Evolutionary conservation across 1,139 yeast species (phyloP).

Genomic region (Waltiozyma sp.): DNA sequence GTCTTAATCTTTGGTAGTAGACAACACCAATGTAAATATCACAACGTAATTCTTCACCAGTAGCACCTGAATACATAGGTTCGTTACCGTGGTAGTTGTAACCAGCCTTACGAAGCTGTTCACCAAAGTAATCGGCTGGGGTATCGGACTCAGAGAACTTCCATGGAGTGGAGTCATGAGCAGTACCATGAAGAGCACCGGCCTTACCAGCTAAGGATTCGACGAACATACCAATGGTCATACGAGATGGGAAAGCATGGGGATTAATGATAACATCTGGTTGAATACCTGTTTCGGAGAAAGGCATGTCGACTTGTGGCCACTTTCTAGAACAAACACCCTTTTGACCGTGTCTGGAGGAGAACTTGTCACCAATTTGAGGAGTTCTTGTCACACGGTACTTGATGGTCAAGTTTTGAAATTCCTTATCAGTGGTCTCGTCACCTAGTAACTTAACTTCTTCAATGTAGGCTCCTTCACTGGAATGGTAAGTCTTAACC

Average conservation of each 20-base stretch:
- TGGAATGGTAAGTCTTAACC: constrained; percentile 84
- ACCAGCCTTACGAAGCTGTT: constrained; percentile 78
- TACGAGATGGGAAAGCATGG: constrained; percentile 99
- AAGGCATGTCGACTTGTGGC: constrained; percentile 97
- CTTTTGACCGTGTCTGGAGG: constrained; percentile 97
- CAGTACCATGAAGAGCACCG: constrained; percentile 95
- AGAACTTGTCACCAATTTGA: constrained; percentile 93
- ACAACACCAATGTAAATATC: constrained; percentile 96
- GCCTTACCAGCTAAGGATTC: constrained; percentile 97
- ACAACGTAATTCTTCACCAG: constrained; percentile 94
- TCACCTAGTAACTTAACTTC: constrained; percentile 90
- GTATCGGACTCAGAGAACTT: constrained; percentile 83
- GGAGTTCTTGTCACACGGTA: constrained; percentile 89
- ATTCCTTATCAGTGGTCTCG: constrained; percentile 66
- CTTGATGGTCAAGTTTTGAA: constrained; percentile 80
- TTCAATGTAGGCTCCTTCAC: constrained; percentile 91
- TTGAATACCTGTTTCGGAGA: constrained; percentile 89
- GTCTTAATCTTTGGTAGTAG: constrained; percentile 95
- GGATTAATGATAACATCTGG: constrained; percentile 97
- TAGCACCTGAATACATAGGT: constrained; percentile 97
- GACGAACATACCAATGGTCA: constrained; percentile 99
- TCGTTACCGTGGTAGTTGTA: constrained; percentile 97
- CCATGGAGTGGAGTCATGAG: constrained; percentile 98
- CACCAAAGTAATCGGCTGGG: constrained; percentile 96
- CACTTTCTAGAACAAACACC: constrained; percentile 99